phyloP scores from a whole-genome alignment of 306 rosid species.

The Medicago arabica region DNA sequence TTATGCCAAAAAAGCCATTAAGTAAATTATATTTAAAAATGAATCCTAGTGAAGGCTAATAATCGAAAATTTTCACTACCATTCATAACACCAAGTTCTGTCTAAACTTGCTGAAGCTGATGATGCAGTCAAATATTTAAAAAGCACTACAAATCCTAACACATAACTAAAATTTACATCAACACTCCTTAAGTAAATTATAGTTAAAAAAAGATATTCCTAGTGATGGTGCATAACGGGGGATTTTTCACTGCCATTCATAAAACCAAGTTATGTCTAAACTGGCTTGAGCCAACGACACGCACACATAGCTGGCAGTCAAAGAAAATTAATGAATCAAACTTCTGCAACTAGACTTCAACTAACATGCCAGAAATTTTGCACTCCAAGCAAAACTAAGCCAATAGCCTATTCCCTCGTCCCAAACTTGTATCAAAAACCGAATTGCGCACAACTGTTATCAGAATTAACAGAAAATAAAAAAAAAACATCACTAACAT shows the following conservation, averaged over 20 bases:
- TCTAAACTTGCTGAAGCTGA: conserved; percentile 15
- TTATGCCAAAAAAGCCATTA: neutral
- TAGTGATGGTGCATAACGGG: neutral
- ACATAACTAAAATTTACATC: neutral
- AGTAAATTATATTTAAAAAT: neutral
- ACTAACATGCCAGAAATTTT: conserved; percentile 7
- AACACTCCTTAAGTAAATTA: neutral
- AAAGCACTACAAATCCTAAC: neutral
- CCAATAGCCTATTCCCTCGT: conserved; percentile 23
- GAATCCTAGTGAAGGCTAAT: neutral
- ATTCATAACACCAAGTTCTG: conserved; percentile 10
- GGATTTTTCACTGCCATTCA: neutral
- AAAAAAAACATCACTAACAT: conserved; percentile 29
- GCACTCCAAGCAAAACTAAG: conserved; percentile 26
- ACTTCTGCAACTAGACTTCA: conserved; percentile 31
- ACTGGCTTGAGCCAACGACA: conserved; percentile 20
- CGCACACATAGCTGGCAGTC: neutral
- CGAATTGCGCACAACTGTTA: neutral
- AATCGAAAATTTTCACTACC: neutral
- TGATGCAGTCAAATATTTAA: neutral
- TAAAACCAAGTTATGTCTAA: neutral
- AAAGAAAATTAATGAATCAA: conserved; percentile 20
- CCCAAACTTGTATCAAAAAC: conserved; percentile 24
- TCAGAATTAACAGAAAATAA: conserved; percentile 28
- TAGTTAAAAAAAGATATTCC: neutral